Percentiles rank a stretch among this genome's conserved stretches.
phyloP scores from a whole-genome alignment of 139 green algal genomes.

The Ulvella scutata region DNA sequence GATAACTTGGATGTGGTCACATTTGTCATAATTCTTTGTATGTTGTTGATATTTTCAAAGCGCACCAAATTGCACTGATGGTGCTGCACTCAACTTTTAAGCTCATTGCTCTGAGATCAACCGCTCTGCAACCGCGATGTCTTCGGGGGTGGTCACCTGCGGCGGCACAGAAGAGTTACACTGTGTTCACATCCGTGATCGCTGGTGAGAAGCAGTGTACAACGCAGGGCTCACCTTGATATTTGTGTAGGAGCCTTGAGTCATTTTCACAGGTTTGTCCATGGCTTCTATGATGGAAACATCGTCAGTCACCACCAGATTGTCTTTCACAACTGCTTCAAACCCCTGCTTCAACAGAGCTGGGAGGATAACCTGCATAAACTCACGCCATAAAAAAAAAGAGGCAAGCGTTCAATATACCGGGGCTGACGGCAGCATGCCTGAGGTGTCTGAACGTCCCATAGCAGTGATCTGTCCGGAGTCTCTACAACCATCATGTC shows the following conservation, averaged over 20 bases:
- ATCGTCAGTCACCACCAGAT: constrained; percentile 91
- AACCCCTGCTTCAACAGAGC: constrained; percentile 70
- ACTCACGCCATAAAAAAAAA: neutral
- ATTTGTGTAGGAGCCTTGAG: constrained; percentile 85
- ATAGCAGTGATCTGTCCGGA: constrained; percentile 70
- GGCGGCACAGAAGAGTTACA: neutral
- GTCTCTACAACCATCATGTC: constrained; percentile 66
- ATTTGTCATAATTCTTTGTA: too few relatives aligned
- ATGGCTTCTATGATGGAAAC: constrained; percentile 95
- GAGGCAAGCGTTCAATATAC: neutral
- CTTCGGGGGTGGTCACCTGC: constrained; percentile 55
- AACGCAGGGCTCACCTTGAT: constrained; percentile 89
- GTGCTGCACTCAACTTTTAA: too few relatives aligned
- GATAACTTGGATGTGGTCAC: too few relatives aligned
- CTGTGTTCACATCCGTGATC: neutral
- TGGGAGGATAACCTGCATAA: constrained; percentile 60
- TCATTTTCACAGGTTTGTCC: constrained; percentile 82
- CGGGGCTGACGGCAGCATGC: constrained; percentile 12
- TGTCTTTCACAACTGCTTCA: constrained; percentile 49
- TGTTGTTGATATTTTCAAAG: too few relatives aligned
- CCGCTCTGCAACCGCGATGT: constrained; percentile 62
- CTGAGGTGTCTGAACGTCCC: constrained; percentile 97
- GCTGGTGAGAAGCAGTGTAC: constrained; percentile 34
- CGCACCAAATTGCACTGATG: too few relatives aligned
- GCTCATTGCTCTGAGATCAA: constrained; percentile 37